Conservation (phyloP, 306 rosid genomes). For the Luffa aegyptiaca region DNA sequence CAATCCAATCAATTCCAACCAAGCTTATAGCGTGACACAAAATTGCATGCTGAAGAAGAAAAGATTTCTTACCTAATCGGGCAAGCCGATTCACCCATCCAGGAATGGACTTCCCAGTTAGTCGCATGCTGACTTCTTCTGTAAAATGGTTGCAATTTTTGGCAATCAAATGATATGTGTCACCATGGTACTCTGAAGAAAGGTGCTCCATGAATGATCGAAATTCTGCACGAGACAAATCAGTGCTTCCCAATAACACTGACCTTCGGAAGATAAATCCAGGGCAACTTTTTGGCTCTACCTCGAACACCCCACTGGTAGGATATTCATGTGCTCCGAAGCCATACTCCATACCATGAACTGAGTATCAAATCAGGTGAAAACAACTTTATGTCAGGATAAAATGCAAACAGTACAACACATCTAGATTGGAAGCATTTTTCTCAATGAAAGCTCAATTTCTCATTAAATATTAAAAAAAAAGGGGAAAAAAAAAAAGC, state of each 20-base stretch:
- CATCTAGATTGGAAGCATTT: neutral
- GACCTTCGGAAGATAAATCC: conserved; percentile 88
- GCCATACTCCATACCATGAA: conserved; percentile 77
- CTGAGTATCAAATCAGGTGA: conserved; percentile 34
- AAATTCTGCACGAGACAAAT: conserved; percentile 62
- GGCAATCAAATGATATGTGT: conserved; percentile 87
- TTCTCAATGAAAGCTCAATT: too few species aligned
- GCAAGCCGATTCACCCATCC: conserved; percentile 97
- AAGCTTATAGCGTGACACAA: conserved; percentile 3
- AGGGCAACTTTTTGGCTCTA: conserved; percentile 91
- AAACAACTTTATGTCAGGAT: conserved; percentile 16
- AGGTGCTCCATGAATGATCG: conserved; percentile 66
- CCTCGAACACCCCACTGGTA: conserved; percentile 89
- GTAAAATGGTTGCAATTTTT: conserved; percentile 97
- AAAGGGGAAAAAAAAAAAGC: neutral
- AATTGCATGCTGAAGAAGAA: conserved; percentile 6
- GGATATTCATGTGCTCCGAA: conserved; percentile 92
- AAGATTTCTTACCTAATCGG: conserved; percentile 53
- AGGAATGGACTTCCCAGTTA: conserved; percentile 86
- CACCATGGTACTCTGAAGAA: conserved; percentile 76
- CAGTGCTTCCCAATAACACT: conserved; percentile 68
- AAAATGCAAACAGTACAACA: conserved; percentile 6
- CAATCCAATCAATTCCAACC: neutral
- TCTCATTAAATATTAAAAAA: too few species aligned
- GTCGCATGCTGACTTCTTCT: conserved; percentile 66